phyloP scores from a whole-genome alignment of 192 early-diverging fungal genomes.

The Chytriomyces sp. region DNA sequence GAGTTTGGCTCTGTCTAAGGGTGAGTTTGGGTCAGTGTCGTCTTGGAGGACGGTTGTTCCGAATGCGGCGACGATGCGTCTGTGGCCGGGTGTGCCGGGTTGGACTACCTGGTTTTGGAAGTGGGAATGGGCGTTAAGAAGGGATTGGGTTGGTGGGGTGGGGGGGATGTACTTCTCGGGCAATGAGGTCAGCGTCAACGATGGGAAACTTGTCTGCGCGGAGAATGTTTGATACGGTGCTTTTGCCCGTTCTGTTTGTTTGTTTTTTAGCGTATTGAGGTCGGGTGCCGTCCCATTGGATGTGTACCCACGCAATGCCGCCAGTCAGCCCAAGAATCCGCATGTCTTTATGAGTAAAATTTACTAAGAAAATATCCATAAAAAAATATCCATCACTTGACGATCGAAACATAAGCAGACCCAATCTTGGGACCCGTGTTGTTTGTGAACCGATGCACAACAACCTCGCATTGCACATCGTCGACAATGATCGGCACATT shows the following conservation, averaged over 20 bases:
- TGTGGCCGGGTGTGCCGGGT: slow-evolving; percentile 75
- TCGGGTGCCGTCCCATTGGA: not conserved
- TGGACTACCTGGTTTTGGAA: slow-evolving; percentile 50
- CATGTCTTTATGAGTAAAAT: slow-evolving; percentile 58
- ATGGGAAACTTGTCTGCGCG: slow-evolving; percentile 63
- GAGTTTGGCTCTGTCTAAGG: slow-evolving; percentile 71
- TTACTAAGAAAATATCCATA: not conserved
- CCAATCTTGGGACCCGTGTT: slow-evolving; percentile 13
- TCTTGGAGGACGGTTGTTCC: slow-evolving; percentile 66
- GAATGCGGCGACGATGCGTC: slow-evolving; percentile 76
- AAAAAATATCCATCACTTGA: not conserved
- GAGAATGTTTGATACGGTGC: slow-evolving; percentile 69
- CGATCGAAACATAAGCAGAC: slow-evolving; percentile 12
- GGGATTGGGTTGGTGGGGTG: no score
- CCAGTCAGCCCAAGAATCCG: slow-evolving; percentile 92
- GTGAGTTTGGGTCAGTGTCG: slow-evolving; percentile 51
- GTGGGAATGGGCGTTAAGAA: no score
- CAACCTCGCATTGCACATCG: slow-evolving; percentile 15
- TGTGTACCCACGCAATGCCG: slow-evolving; percentile 74
- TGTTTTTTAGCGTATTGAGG: not conserved
- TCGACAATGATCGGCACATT: slow-evolving; percentile 29
- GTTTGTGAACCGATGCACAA: slow-evolving; percentile 26
- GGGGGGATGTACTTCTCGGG: slow-evolving; percentile 65
- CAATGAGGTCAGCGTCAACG: slow-evolving; percentile 91
- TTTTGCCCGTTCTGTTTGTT: slow-evolving; percentile 68